These are phyloP conservation scores for Anisodus tanguticus DNA, from an alignment of 257 asterid genomes.

Conservation along the genomic window DNA sequence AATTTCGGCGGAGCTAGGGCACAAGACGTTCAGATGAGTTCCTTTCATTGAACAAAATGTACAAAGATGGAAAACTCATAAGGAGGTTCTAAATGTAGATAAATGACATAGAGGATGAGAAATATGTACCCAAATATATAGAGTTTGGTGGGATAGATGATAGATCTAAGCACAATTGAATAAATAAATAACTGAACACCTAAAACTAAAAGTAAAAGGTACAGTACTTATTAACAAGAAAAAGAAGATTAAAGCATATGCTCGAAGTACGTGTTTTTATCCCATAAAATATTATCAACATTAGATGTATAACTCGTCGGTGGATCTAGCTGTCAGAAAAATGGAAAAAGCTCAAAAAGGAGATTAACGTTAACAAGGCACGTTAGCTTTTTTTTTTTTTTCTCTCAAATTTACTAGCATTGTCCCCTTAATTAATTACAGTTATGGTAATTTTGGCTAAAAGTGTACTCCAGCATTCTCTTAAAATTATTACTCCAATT, in stretches of 20 bases:
- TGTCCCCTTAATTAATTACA: neutral
- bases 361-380: neutral
- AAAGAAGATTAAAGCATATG: slow-evolving; percentile 31
- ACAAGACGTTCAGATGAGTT: too few species aligned
- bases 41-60: too few species aligned
- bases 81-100: too few species aligned
- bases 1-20: too few species aligned
- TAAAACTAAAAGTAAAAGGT: slow-evolving; percentile 25
- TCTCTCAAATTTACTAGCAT: neutral
- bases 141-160: neutral
- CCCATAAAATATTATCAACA: slow-evolving; percentile 13
- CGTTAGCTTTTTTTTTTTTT: neutral
- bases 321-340: slow-evolving; percentile 32
- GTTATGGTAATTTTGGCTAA: neutral
- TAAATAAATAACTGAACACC: neutral
- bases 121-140: neutral
- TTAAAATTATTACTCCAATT: too few species aligned
- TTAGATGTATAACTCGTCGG: slow-evolving; percentile 32
- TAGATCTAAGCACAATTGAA: neutral
- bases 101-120: too few species aligned
- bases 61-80: too few species aligned
- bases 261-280: slow-evolving; percentile 23
- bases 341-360: neutral
- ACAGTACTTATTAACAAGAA: neutral
- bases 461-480: neutral